Conservation (phyloP, 441 rosid genomes). For the Gossypium gossypioides region DNA sequence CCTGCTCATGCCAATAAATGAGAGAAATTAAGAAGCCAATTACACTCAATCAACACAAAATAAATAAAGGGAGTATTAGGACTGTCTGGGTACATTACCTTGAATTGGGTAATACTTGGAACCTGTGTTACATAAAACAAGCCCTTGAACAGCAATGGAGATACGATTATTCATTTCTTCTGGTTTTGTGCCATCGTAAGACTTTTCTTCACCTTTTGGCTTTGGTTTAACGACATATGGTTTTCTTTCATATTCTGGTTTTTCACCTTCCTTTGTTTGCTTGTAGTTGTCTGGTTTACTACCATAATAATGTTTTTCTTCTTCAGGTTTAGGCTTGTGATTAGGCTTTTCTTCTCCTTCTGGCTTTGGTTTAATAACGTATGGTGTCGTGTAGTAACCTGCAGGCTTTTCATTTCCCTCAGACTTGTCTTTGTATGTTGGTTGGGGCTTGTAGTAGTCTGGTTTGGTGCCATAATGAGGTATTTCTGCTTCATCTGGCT, state of each 20-base stretch:
- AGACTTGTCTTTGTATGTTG: neutral
- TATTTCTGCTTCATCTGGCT: neutral
- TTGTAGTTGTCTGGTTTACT: neutral
- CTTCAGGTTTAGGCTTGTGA: neutral
- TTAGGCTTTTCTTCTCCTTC: neutral
- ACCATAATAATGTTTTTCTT: neutral
- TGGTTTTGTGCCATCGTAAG: neutral
- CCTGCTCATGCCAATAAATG: slow-evolving; percentile 19
- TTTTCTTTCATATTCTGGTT: neutral
- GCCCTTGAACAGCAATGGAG: slow-evolving; percentile 24
- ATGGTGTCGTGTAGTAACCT: neutral
- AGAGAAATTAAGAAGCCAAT: neutral
- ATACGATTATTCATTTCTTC: neutral
- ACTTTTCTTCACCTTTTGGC: neutral
- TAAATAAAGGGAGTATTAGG: neutral
- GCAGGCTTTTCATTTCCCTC: neutral
- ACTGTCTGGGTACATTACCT: slow-evolving; percentile 18
- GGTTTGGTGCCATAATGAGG: neutral
- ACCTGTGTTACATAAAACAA: slow-evolving; percentile 10
- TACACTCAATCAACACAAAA: no score
- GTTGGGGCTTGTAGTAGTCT: neutral
- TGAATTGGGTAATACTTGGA: slow-evolving; percentile 17
- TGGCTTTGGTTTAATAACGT: neutral
- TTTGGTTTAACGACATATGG: neutral
- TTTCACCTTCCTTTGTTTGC: neutral